Conservation (phyloP, 1,284 basidiomycete genomes). For the Mycena citricolor region DNA sequence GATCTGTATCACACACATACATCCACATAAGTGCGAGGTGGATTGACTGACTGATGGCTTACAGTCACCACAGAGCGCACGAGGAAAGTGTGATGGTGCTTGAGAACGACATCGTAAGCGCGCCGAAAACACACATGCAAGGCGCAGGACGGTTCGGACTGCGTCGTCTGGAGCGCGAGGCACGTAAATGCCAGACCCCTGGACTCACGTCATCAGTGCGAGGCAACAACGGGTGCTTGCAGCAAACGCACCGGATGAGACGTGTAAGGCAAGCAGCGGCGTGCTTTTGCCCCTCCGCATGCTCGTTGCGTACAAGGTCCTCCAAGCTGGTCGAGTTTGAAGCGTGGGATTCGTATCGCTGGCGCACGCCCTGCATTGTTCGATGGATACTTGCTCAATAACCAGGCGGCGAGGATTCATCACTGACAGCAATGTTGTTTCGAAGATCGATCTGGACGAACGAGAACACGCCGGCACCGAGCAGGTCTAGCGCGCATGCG, state of each 20-base stretch:
- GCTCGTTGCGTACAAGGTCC: conserved; percentile 64
- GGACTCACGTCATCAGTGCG: conserved; percentile 42
- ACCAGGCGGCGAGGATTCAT: conserved; percentile 37
- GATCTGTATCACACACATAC: conserved; percentile 58
- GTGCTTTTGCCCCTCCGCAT: conserved; percentile 39
- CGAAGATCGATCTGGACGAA: conserved; percentile 91
- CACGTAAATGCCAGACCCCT: conserved; percentile 86
- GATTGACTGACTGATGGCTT: conserved; percentile 35
- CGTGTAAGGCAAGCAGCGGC: conserved; percentile 73
- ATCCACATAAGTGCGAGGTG: background rate
- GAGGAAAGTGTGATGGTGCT: conserved; percentile 83
- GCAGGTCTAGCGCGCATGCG: conserved; percentile 68
- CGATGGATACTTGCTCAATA: conserved; percentile 3
- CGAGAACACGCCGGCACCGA: conserved; percentile 85
- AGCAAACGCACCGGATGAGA: conserved; percentile 73
- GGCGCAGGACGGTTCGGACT: conserved; percentile 68
- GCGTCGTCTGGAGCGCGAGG: conserved; percentile 76
- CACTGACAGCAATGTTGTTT: conserved; percentile 86
- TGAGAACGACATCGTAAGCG: conserved; percentile 83
- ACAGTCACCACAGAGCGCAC: conserved; percentile 84
- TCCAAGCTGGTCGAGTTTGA: conserved; percentile 74
- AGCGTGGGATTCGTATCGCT: conserved; percentile 58
- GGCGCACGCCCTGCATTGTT: conserved; percentile 71
- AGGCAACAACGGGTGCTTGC: conserved; percentile 17
- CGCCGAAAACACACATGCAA: conserved; percentile 83